Evolutionary conservation across 2,329 filamentous ascomycete species (phyloP).

Genomic region (Aureobasidium sp.): DNA sequence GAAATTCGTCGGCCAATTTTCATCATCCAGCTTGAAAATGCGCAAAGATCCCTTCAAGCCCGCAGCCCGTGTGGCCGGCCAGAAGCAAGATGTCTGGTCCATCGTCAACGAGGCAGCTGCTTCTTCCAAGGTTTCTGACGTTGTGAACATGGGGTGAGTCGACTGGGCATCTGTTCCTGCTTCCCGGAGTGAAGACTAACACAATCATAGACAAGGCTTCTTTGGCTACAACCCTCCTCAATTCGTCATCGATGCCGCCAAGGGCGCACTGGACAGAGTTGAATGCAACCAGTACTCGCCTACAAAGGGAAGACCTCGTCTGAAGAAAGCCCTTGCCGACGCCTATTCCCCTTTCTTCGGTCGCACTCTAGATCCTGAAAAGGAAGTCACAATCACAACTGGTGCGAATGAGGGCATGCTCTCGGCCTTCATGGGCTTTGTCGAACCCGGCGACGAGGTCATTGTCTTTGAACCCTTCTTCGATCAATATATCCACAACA

Average conservation of each 20-base stretch:
- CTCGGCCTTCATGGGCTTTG: conserved; percentile 94
- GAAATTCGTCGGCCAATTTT: neutral
- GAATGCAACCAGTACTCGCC: conserved; percentile 99
- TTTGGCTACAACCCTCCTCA: conserved; percentile 90
- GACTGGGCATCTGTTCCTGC: neutral
- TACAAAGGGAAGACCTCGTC: conserved; percentile 81
- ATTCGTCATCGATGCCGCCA: conserved; percentile 88
- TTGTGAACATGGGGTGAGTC: conserved; percentile 55
- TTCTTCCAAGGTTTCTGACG: conserved; percentile 56
- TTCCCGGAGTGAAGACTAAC: neutral
- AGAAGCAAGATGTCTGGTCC: conserved; percentile 55
- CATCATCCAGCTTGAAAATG: conserved; percentile 7
- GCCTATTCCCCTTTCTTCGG: conserved; percentile 89
- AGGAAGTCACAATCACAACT: conserved; percentile 90
- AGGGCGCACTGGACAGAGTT: conserved; percentile 77
- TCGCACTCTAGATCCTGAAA: conserved; percentile 73
- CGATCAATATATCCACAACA: conserved; percentile 98
- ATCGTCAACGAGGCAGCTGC: conserved; percentile 63
- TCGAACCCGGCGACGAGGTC: conserved; percentile 90
- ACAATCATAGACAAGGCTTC: conserved; percentile 50
- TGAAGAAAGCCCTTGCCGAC: conserved; percentile 88
- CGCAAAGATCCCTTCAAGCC: conserved; percentile 44
- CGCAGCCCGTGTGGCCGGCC: conserved; percentile 46
- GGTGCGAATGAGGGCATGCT: conserved; percentile 91
- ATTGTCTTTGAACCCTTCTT: conserved; percentile 99